Evolutionary conservation across 768 basidiomycete species (phyloP).

Genomic region (Lyophyllum decastes): DNA sequence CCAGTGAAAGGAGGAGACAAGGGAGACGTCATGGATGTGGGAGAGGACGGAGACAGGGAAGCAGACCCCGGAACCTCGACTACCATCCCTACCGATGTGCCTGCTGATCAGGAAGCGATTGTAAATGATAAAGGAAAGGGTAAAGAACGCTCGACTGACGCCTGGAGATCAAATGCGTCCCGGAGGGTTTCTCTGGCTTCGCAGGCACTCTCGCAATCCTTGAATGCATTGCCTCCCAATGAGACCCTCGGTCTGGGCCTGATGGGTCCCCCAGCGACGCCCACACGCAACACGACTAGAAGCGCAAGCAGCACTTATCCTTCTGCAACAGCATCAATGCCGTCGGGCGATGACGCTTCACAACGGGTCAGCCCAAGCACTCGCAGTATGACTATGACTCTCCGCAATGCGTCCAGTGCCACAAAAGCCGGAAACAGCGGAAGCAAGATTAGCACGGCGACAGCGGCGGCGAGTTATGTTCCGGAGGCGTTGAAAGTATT

Average conservation of each 20-base stretch:
- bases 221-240: conserved; percentile 49
- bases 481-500: conserved; percentile 53
- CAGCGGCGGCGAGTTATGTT: conserved; percentile 23
- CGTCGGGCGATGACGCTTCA: conserved; percentile 2
- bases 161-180: conserved; percentile 40
- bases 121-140: conserved; percentile 32
- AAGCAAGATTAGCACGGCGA: conserved; percentile 20
- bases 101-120: neutral
- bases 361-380: conserved; percentile 10
- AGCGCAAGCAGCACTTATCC: conserved; percentile 42
- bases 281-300: conserved; percentile 34
- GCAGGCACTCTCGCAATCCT: conserved; percentile 62
- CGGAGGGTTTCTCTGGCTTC: conserved; percentile 60
- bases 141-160: conserved; percentile 25
- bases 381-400: conserved; percentile 7
- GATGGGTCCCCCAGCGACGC: conserved; percentile 54
- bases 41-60: conserved; percentile 11
- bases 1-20: conserved; percentile 44
- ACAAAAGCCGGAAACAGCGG: conserved; percentile 16
- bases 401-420: conserved; percentile 13
- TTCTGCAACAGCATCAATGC: neutral
- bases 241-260: conserved; percentile 18
- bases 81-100: conserved; percentile 14
- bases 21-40: conserved; percentile 18
- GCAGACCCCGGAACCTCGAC: conserved; percentile 1